A percentile compares a stretch with the other conserved stretches of the same genome.
Evolutionary conservation across 768 basidiomycete genomes (phyloP).

Genomic region (Lentinula boryana): DNA sequence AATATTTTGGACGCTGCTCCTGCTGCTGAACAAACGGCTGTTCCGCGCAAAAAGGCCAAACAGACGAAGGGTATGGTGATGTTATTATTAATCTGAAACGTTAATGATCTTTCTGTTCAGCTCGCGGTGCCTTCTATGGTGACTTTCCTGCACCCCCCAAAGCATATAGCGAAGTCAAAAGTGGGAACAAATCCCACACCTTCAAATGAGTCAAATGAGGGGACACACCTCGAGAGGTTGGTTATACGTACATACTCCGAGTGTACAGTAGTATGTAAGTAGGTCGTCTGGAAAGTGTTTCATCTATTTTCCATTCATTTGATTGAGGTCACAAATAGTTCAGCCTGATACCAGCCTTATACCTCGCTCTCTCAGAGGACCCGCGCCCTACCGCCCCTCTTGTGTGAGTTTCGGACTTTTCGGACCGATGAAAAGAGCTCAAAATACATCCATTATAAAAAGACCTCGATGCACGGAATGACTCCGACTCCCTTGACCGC

Average conservation of each 20-base stretch:
- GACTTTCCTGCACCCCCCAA: constrained; percentile 63
- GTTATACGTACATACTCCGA: not conserved
- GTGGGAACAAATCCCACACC: constrained; percentile 66
- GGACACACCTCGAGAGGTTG: not conserved
- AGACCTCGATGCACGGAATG: not conserved
- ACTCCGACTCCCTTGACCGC: not conserved
- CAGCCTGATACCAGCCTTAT: not conserved
- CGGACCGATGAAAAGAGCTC: not conserved
- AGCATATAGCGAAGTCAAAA: constrained; percentile 58
- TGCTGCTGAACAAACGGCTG: constrained; percentile 29
- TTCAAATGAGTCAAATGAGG: constrained; percentile 46
- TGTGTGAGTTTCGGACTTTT: not conserved
- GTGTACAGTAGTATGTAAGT: not conserved
- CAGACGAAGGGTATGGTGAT: constrained; percentile 27
- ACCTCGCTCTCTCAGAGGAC: not conserved
- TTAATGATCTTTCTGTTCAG: not conserved
- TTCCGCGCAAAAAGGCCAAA: constrained; percentile 40
- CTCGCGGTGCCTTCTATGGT: constrained; percentile 29
- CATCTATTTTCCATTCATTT: not conserved
- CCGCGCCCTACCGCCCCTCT: too few species aligned
- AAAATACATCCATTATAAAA: not conserved
- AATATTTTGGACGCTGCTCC: constrained; percentile 66
- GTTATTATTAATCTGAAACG: not conserved
- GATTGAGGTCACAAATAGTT: not conserved
- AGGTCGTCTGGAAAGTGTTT: not conserved